Percentiles rank a stretch among this genome's conserved stretches.
These are phyloP conservation scores for Haplosporangium gracile DNA, from an alignment of 192 early-diverging fungal species.

Conservation along the genomic window DNA sequence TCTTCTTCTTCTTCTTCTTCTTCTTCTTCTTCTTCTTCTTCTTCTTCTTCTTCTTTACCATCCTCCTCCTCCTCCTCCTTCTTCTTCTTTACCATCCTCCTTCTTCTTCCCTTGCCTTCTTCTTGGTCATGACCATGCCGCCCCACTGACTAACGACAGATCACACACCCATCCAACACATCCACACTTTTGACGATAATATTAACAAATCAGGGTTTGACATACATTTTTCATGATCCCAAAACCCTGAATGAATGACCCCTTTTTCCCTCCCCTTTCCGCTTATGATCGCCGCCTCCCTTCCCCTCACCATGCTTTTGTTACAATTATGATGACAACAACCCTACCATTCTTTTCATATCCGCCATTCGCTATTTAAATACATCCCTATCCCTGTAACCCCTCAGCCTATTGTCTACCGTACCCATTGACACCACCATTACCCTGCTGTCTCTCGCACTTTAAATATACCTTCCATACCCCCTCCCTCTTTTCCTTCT, in stretches of 20 bases:
- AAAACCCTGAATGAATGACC: too few species aligned
- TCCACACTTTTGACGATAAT: neutral
- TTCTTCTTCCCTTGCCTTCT: neutral
- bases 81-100: neutral
- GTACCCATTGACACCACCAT: neutral
- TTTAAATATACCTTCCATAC: neutral
- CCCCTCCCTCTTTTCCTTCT: neutral
- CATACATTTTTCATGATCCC: too few species aligned
- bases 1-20: too few species aligned
- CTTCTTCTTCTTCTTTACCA: neutral
- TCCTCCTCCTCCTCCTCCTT: neutral
- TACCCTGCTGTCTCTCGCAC: neutral
- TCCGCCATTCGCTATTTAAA: neutral
- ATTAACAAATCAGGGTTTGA: neutral
- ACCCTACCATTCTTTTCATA: too few species aligned
- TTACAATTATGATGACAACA: too few species aligned
- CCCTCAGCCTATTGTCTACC: neutral
- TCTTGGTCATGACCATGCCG: neutral
- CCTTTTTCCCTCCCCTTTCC: too few species aligned
- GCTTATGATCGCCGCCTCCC: too few species aligned
- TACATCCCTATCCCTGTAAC: neutral
- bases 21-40: neutral
- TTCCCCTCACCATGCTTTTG: too few species aligned
- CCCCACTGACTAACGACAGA: neutral
- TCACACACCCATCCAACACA: neutral